Evolutionary conservation across 257 asterid species (phyloP), one percentile per base, ranked within the genome.

Genomic region (Marsdenia floribunda): DNA sequence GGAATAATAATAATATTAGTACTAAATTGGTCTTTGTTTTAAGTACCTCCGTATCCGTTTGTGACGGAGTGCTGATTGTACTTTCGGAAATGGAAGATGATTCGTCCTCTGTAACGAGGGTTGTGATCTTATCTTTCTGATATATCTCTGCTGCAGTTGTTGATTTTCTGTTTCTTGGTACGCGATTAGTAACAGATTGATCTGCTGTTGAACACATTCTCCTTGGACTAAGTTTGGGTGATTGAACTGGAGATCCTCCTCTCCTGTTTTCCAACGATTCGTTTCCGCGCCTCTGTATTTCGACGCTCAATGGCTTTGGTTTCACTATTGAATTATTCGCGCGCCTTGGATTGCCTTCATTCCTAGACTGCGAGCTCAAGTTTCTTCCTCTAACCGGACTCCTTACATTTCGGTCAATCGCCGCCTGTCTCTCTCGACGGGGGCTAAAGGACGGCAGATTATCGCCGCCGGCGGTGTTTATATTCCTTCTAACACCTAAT

Each of bases 71-170:
- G 54, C 95, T 88, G 72, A 83, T 77, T 33, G 94, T 90, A 79
- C 97, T 90, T 60, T 86, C 96, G 50, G 96, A 89, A 50, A 89
- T 76, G 78, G 97, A 90, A 19, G 95, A 92, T 61, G 96, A 85
- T 66, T 89, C 97, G 63, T 92, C 97, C 85, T 92, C 97, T 19
- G 88, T 80, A 1, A 46, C 77, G 26, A 74, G 74, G 68, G 77
- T 79, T 0, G 87, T 74, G 81, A 73, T 85, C 85, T 87, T 87
- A 77, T 87, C 92, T 60, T 82, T 90, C 65, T 79, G 86, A 79
- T 78, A 76, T 74, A 77, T 77, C 74, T 77, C 86, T 3, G 79
- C 71, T 78, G 81, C 73, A 77, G 79, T 76, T 63, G 69, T 6
- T 47, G 87, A 33, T 80, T 80, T 91, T 79, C 69, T 82, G 78